A percentile compares a stretch with the other conserved stretches of the same genome.
Evolutionary conservation across 2,329 filamentous ascomycete species (phyloP).

Genomic region (Trichoderma harzianum): DNA sequence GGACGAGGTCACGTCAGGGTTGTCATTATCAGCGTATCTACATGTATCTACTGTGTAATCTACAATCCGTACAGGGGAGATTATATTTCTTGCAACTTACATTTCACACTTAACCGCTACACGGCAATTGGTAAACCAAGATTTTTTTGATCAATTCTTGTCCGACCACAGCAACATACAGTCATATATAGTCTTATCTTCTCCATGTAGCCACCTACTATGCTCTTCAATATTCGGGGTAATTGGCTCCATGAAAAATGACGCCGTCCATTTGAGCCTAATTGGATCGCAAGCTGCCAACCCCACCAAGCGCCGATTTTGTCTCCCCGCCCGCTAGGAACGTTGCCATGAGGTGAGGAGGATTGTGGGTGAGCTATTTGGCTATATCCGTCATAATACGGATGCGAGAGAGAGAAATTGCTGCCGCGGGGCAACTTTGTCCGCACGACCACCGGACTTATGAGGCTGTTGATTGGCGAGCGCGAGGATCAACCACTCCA

Average conservation of each 20-base stretch:
- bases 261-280: conserved; percentile 8
- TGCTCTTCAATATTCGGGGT: neutral
- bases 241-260: neutral
- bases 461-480: conserved; percentile 10
- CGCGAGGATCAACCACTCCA: neutral
- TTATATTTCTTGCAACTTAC: neutral
- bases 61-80: neutral
- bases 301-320: conserved; percentile 2
- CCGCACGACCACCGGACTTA: neutral
- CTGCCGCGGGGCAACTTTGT: conserved; percentile 16
- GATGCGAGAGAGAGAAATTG: conserved; percentile 3
- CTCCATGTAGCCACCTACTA: neutral
- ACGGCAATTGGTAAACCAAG: neutral
- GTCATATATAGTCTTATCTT: neutral
- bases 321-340: neutral
- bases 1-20: neutral
- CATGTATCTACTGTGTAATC: neutral
- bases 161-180: neutral
- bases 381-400: neutral
- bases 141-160: neutral
- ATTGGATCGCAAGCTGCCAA: conserved; percentile 11
- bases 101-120: neutral
- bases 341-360: neutral
- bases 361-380: neutral
- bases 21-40: neutral